A percentile compares a stretch with the other conserved stretches of the same genome.
Conservation (phyloP, 176 grass and related monocot genomes). For the Hordeum vulgare region DNA sequence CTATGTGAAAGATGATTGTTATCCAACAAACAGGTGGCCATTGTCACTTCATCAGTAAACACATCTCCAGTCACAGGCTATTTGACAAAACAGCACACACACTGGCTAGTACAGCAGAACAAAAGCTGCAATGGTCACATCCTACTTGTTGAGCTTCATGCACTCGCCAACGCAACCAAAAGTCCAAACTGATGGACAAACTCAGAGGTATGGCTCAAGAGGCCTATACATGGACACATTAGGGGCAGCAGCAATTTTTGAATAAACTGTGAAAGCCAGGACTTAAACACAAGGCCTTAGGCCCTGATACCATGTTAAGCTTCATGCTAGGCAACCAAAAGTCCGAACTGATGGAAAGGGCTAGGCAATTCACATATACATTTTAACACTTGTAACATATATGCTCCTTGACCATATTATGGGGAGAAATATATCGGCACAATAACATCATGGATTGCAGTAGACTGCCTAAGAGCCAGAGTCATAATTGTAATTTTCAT, state of each 20-base stretch:
- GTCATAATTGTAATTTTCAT: not conserved
- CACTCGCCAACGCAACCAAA: too few species aligned
- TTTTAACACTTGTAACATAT: not conserved
- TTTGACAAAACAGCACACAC: slow-evolving; percentile 10
- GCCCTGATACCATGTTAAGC: too few species aligned
- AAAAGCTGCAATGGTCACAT: not conserved
- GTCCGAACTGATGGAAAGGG: too few species aligned
- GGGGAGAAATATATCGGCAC: not conserved
- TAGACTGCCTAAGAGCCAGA: not conserved
- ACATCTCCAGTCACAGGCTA: not conserved
- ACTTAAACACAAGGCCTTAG: too few species aligned
- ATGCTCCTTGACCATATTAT: slow-evolving; percentile 14
- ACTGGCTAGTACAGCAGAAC: not conserved
- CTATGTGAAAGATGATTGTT: slow-evolving; percentile 2
- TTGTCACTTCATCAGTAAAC: not conserved
- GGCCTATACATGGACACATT: too few species aligned
- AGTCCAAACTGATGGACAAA: too few species aligned
- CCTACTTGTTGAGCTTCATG: too few species aligned
- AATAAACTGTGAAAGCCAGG: too few species aligned
- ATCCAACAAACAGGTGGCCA: not conserved
- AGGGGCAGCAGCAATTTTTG: too few species aligned
- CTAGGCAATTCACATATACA: too few species aligned
- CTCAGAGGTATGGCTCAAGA: too few species aligned
- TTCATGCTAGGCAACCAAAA: too few species aligned
- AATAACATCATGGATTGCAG: not conserved